Evolutionary conservation across 441 rosid genomes (phyloP).

Genomic region (Eruca vesicaria): DNA sequence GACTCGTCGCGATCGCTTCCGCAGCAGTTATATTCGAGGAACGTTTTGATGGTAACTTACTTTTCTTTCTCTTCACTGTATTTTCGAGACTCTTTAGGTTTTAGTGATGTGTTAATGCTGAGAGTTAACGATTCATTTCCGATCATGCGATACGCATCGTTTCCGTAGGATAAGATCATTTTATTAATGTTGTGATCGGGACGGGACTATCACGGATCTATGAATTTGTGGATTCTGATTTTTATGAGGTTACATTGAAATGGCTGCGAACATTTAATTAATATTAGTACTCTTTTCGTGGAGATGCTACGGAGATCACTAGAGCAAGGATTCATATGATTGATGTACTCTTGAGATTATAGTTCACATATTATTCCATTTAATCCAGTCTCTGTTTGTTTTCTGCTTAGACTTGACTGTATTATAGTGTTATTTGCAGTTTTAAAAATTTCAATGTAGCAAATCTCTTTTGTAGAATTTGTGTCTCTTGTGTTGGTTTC

Average conservation of each 20-base stretch:
- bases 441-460: background rate
- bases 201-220: constrained; percentile 34
- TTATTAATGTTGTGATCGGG: background rate
- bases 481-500: constrained; percentile 30
- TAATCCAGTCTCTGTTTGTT: background rate
- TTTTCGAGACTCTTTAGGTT: background rate
- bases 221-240: background rate
- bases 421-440: background rate
- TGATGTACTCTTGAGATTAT: background rate
- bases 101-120: constrained; percentile 4
- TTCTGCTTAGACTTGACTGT: background rate
- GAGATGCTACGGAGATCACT: constrained; percentile 45
- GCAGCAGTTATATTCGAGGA: constrained; percentile 87
- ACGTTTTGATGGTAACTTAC: constrained; percentile 70
- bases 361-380: background rate
- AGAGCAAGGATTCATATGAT: background rate
- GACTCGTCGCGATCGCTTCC: constrained; percentile 49
- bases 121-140: background rate
- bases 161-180: background rate
- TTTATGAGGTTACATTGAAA: background rate
- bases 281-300: background rate
- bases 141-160: background rate
- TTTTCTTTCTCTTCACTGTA: background rate
- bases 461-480: background rate
- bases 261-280: background rate